These are phyloP conservation scores for Ganoderma lucidum DNA, from an alignment of 1,284 basidiomycete species.

Conservation along the genomic window DNA sequence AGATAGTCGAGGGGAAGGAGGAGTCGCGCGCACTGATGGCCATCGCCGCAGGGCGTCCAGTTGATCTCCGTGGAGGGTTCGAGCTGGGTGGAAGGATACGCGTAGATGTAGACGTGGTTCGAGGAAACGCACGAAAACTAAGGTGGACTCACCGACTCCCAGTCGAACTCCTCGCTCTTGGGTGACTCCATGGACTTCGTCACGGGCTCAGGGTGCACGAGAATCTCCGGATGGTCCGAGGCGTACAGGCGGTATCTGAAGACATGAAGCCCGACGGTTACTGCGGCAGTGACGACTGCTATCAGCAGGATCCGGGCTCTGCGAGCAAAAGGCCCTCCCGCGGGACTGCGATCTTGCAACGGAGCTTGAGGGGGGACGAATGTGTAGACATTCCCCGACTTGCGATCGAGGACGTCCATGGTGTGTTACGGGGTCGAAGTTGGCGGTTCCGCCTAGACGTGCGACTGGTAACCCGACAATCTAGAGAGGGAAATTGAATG, in stretches of 20 bases:
- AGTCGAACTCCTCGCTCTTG: neutral
- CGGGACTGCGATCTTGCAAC: no score
- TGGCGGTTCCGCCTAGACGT: no score
- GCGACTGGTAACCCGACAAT: no score
- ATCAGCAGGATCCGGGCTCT: no score
- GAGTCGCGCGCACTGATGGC: slow-evolving; percentile 37
- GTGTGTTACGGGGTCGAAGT: no score
- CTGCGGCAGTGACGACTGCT: neutral
- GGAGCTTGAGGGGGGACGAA: no score
- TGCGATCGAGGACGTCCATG: no score
- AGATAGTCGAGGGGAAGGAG: slow-evolving; percentile 48
- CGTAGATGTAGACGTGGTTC: neutral
- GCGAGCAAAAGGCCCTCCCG: no score
- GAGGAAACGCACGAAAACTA: neutral
- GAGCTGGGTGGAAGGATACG: slow-evolving; percentile 15
- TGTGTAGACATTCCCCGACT: no score
- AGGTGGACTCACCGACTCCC: neutral
- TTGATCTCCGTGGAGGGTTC: slow-evolving; percentile 27
- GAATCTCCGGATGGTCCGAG: neutral
- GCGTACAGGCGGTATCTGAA: neutral
- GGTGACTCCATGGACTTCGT: neutral
- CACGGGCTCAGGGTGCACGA: neutral
- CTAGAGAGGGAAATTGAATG: no score
- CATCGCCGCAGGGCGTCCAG: slow-evolving; percentile 37
- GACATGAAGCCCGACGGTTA: neutral